Conservation (phyloP, 176 grass and related monocot species). For the Musa schizocarpa region DNA sequence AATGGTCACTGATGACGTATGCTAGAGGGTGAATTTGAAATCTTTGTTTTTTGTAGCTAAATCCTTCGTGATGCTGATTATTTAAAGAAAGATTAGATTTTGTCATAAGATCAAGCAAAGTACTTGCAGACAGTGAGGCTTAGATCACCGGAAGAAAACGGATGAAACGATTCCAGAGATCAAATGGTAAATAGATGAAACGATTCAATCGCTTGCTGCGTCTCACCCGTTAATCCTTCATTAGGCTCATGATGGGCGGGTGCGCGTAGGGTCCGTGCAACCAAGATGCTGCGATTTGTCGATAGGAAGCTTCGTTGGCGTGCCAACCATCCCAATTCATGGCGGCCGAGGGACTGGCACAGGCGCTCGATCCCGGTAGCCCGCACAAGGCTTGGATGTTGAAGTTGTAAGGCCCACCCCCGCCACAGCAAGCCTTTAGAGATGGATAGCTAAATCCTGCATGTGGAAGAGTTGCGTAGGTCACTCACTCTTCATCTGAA, state of each 20-base stretch:
- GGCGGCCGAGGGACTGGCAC: background rate
- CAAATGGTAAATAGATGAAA: too few relatives aligned
- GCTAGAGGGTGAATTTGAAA: too few relatives aligned
- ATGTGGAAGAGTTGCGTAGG: background rate
- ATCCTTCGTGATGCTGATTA: too few relatives aligned
- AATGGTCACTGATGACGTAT: too few relatives aligned
- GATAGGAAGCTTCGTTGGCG: constrained; percentile 11
- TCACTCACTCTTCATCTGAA: background rate
- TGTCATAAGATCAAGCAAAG: too few relatives aligned
- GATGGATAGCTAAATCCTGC: constrained; percentile 7
- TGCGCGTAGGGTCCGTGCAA: constrained; percentile 9
- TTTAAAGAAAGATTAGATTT: too few relatives aligned
- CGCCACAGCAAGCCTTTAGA: constrained; percentile 18
- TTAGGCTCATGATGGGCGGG: background rate
- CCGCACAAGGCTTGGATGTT: background rate
- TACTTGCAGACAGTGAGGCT: too few relatives aligned
- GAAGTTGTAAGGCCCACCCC: constrained; percentile 3
- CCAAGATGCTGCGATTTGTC: constrained; percentile 4
- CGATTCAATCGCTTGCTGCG: too few relatives aligned
- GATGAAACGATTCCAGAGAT: too few relatives aligned
- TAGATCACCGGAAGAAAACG: too few relatives aligned
- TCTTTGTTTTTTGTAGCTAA: too few relatives aligned
- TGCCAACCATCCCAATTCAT: constrained; percentile 19
- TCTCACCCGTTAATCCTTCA: too few relatives aligned
- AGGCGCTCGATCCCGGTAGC: background rate